phyloP scores from a whole-genome alignment of 2,329 filamentous ascomycete species.

The Hymenoscyphus repandus region DNA sequence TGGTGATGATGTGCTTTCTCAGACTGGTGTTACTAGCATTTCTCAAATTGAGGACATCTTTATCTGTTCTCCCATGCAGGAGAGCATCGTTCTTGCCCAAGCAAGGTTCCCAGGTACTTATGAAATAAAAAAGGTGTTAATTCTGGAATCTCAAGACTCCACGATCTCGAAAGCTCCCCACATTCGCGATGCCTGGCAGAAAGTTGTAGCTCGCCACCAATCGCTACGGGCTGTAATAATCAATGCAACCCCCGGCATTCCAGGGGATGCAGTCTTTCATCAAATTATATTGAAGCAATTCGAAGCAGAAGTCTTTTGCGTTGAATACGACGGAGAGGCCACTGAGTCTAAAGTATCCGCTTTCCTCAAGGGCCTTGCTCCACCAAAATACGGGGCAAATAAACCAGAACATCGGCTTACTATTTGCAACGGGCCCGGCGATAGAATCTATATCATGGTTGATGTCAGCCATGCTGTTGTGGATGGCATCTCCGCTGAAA shows the following conservation, averaged over 20 bases:
- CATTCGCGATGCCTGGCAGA: background rate
- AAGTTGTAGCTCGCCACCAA: background rate
- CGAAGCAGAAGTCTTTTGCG: too few species aligned
- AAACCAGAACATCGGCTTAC: too few species aligned
- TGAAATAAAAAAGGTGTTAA: background rate
- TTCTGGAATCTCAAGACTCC: background rate
- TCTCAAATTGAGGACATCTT: background rate
- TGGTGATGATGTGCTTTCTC: too few species aligned
- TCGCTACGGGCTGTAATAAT: background rate
- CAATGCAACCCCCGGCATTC: background rate
- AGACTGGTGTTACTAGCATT: background rate
- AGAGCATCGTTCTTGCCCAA: background rate
- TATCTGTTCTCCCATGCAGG: constrained; percentile 1
- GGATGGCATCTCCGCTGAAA: background rate
- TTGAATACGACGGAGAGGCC: too few species aligned
- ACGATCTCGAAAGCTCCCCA: background rate
- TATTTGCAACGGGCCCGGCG: too few species aligned
- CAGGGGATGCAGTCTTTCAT: too few species aligned
- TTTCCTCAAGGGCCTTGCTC: too few species aligned
- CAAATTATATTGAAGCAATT: too few species aligned
- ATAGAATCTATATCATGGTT: background rate
- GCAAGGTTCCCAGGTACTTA: background rate
- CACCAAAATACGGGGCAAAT: too few species aligned
- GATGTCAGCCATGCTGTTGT: background rate
- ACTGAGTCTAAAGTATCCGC: too few species aligned